Percentiles rank a stretch among this genome's conserved stretches.
Evolutionary conservation across 2,329 filamentous ascomycete species (phyloP).

Genomic region (Penicillium sp.): DNA sequence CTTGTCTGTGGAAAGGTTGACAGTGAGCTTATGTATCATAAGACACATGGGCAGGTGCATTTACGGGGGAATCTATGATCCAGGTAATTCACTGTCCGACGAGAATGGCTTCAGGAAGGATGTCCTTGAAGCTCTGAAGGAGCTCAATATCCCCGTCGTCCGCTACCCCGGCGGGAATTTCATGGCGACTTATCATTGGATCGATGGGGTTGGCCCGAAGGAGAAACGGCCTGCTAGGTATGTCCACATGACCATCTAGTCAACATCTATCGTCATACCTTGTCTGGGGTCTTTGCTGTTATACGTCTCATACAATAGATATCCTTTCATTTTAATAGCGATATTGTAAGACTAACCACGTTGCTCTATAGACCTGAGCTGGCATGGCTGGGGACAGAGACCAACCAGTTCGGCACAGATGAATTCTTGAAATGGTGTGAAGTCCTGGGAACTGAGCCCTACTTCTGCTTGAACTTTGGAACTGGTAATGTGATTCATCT

Average conservation of each 20-base stretch:
- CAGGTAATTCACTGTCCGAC: slow-evolving; percentile 63
- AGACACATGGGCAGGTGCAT: slow-evolving; percentile 86
- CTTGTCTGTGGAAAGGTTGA: no score
- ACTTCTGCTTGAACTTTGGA: slow-evolving; percentile 71
- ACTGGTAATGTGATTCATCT: no score
- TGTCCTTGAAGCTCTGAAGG: slow-evolving; percentile 63
- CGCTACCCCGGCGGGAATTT: slow-evolving; percentile 80
- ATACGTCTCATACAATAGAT: no score
- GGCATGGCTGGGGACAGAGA: slow-evolving; percentile 68
- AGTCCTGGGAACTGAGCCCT: slow-evolving; percentile 64
- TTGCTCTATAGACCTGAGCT: slow-evolving; percentile 59
- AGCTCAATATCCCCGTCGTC: slow-evolving; percentile 66
- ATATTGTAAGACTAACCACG: no score
- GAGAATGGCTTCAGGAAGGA: slow-evolving; percentile 68
- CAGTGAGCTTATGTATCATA: slow-evolving; percentile 11
- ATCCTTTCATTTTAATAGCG: no score
- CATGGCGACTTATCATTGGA: slow-evolving; percentile 75
- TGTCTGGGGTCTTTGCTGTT: no score
- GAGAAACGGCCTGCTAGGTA: slow-evolving; percentile 56
- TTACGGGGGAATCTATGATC: slow-evolving; percentile 78
- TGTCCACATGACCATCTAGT: no score
- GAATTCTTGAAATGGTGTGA: slow-evolving; percentile 79
- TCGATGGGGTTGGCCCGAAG: slow-evolving; percentile 66
- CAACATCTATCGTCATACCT: no score
- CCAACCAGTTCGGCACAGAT: slow-evolving; percentile 73